These are phyloP conservation scores for Aureobasidium sp. DNA, from an alignment of 2,329 filamentous ascomycete genomes.

Conservation along the genomic window DNA sequence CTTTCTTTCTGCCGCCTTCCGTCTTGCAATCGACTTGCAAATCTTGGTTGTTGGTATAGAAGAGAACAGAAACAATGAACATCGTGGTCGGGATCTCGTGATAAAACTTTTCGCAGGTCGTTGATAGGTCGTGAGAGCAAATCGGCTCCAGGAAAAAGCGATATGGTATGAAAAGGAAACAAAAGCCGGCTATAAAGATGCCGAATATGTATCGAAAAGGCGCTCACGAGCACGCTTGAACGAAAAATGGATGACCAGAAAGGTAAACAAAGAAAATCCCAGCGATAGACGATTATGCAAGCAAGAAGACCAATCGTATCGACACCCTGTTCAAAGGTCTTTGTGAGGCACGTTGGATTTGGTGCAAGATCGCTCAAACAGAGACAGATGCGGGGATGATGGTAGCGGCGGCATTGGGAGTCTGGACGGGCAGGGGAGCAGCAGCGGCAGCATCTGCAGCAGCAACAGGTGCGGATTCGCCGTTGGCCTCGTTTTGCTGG, in stretches of 20 bases:
- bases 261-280: not conserved
- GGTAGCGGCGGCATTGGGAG: slow-evolving; percentile 29
- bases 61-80: not conserved
- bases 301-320: slow-evolving; percentile 1
- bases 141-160: not conserved
- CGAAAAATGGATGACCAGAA: not conserved
- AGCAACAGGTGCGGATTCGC: slow-evolving; percentile 30
- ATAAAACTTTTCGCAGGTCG: slow-evolving; percentile 14
- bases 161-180: not conserved
- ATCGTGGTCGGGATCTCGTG: slow-evolving; percentile 16
- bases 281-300: not conserved
- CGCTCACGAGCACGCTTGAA: slow-evolving; percentile 9
- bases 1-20: not conserved
- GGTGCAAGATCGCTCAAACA: slow-evolving; percentile 30
- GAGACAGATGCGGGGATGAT: slow-evolving; percentile 39
- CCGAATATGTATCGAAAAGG: not conserved
- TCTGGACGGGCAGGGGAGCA: slow-evolving; percentile 40
- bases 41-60: not conserved
- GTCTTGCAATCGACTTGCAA: not conserved
- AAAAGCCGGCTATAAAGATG: not conserved
- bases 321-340: slow-evolving; percentile 10
- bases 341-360: not conserved
- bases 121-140: slow-evolving; percentile 13
- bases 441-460: slow-evolving; percentile 35
- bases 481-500: slow-evolving; percentile 57